A percentile compares a stretch with the other conserved stretches of the same genome.
phyloP scores from a whole-genome alignment of 192 early-diverging fungal genomes.

The Coemansia reversa region DNA sequence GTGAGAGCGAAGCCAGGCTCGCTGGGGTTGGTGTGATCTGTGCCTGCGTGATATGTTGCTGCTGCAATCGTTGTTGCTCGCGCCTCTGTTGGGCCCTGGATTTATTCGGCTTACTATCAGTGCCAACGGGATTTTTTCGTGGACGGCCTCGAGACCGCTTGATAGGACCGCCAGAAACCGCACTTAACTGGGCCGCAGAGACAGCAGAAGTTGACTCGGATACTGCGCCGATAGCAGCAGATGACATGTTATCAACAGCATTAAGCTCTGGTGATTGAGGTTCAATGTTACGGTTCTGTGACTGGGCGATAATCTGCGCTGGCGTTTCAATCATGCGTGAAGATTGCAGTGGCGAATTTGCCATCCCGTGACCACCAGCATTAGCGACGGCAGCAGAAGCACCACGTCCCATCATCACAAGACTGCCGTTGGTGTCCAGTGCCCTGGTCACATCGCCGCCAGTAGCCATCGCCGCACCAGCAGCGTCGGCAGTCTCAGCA shows the following conservation, averaged over 20 bases:
- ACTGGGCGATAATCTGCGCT: constrained; percentile 37
- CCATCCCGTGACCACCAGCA: background rate
- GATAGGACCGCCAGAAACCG: constrained; percentile 11
- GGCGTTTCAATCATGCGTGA: constrained; percentile 14
- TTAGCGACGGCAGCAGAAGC: background rate
- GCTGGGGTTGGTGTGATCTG: constrained; percentile 35
- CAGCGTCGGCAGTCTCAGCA: background rate
- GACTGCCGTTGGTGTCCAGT: constrained; percentile 16
- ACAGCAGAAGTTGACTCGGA: background rate
- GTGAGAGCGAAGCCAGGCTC: constrained; percentile 42
- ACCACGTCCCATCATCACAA: constrained; percentile 37
- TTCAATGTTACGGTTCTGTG: constrained; percentile 33
- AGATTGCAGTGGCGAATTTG: constrained; percentile 3
- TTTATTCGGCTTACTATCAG: constrained; percentile 23
- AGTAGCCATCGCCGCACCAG: constrained; percentile 1
- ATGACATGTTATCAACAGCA: constrained; percentile 2
- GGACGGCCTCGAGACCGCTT: constrained; percentile 48
- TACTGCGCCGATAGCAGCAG: constrained; percentile 9
- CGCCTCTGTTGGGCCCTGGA: constrained; percentile 32
- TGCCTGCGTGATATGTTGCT: constrained; percentile 12
- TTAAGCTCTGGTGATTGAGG: constrained; percentile 46
- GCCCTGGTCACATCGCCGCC: background rate
- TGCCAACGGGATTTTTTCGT: constrained; percentile 44
- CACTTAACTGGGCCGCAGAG: background rate
- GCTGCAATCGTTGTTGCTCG: constrained; percentile 19